Evolutionary conservation across 2,329 filamentous ascomycete genomes (phyloP).

Genomic region (Pezicula radicicola): DNA sequence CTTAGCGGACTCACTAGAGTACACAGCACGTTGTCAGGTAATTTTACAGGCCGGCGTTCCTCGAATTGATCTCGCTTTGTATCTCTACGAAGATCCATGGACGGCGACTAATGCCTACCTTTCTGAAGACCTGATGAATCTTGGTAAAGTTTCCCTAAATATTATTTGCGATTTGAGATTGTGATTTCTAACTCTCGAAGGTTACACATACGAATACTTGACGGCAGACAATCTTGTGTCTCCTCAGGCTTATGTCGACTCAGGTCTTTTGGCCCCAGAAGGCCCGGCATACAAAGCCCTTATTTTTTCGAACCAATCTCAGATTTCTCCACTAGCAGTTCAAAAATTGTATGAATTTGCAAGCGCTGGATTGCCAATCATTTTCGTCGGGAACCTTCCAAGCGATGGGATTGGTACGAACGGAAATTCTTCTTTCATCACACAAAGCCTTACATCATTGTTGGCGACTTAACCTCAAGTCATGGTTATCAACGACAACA

Average conservation of each 20-base stretch:
- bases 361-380: conserved; percentile 35
- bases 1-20: conserved; percentile 33
- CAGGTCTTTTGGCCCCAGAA: conserved; percentile 33
- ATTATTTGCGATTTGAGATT: neutral
- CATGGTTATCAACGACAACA: neutral
- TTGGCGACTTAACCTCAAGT: neutral
- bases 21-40: conserved; percentile 33
- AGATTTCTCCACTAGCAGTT: conserved; percentile 30
- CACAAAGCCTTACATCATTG: neutral
- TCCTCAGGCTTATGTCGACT: conserved; percentile 30
- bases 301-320: conserved; percentile 32
- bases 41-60: conserved; percentile 35
- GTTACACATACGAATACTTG: conserved; percentile 33
- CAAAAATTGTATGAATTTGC: conserved; percentile 32
- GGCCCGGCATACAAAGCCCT: conserved; percentile 39
- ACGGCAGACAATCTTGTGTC: conserved; percentile 39
- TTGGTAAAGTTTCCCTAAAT: neutral
- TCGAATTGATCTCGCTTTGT: conserved; percentile 39
- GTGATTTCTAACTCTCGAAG: neutral
- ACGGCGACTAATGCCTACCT: neutral
- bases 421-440: neutral
- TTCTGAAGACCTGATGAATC: neutral
- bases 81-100: conserved; percentile 4
- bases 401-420: neutral
- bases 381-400: conserved; percentile 24